Percentiles rank a stretch among this genome's conserved stretches.
phyloP scores from a whole-genome alignment of 805 yeast genomes.

The Millerozyma acaciae region DNA sequence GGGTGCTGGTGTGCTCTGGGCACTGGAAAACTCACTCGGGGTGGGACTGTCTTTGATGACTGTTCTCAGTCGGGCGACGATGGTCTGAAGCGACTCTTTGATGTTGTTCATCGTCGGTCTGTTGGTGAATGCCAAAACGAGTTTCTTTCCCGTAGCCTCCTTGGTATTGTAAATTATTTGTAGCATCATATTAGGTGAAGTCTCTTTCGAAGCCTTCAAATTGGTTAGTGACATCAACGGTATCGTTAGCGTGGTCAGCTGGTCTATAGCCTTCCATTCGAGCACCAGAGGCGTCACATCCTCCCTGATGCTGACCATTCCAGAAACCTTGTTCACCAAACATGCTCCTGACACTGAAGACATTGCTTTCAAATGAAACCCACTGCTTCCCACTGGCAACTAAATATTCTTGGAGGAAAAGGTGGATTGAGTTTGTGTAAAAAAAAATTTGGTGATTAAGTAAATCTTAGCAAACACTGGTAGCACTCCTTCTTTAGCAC shows the following conservation, averaged over 20 bases:
- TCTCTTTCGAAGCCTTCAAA: conserved; percentile 67
- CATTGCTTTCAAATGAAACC: too few species aligned
- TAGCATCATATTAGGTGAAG: conserved; percentile 63
- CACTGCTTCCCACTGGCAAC: too few species aligned
- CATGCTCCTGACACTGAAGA: conserved; percentile 39
- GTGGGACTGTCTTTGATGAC: conserved; percentile 39
- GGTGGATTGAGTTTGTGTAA: too few species aligned
- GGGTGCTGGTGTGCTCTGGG: conserved; percentile 6
- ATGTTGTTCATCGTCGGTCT: conserved; percentile 73
- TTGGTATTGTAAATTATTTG: conserved; percentile 47
- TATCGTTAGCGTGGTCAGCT: conserved; percentile 27
- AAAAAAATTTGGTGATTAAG: too few species aligned
- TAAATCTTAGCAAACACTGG: too few species aligned
- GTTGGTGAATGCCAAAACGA: conserved; percentile 60
- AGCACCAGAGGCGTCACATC: conserved; percentile 39
- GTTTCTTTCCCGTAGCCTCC: conserved; percentile 27
- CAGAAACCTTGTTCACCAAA: conserved; percentile 36
- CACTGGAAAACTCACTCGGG: conserved; percentile 6
- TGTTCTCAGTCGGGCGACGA: conserved; percentile 62
- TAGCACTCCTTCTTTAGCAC: too few species aligned
- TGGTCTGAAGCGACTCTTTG: conserved; percentile 63
- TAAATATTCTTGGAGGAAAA: too few species aligned
- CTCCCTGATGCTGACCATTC: conserved; percentile 38
- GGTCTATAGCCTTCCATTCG: conserved; percentile 44
- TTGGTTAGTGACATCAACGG: conserved; percentile 35